Percentiles rank a stretch among this genome's conserved stretches.
Evolutionary conservation across 1,284 basidiomycete species (phyloP).

Genomic region (Trametes sp.): DNA sequence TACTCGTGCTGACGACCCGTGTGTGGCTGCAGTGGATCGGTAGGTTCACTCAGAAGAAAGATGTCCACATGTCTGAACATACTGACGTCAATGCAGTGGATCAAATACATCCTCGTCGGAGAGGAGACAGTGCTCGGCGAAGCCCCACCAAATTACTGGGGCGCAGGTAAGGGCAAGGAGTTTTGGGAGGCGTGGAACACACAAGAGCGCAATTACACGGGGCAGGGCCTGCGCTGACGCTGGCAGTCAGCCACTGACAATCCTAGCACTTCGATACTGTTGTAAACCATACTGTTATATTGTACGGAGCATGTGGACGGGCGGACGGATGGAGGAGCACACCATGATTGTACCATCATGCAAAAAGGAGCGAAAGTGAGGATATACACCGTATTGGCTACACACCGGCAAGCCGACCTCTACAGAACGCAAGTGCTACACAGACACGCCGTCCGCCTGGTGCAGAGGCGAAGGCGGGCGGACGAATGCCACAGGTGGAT

Average conservation of each 20-base stretch:
- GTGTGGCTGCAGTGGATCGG: slow-evolving; percentile 24
- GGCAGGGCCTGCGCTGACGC: slow-evolving; percentile 23
- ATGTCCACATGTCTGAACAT: not conserved
- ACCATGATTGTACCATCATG: slow-evolving; percentile 20
- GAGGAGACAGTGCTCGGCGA: slow-evolving; percentile 59
- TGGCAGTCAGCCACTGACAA: not conserved
- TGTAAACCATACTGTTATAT: slow-evolving; percentile 29
- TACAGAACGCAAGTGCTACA: slow-evolving; percentile 28
- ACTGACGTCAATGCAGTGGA: slow-evolving; percentile 48
- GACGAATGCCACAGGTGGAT: slow-evolving; percentile 23
- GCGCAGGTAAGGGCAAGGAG: slow-evolving; percentile 52
- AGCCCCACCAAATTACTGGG: slow-evolving; percentile 65
- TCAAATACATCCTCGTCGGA: slow-evolving; percentile 69
- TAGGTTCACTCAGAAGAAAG: not conserved
- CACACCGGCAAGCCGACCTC: slow-evolving; percentile 22
- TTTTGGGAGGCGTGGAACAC: slow-evolving; percentile 63
- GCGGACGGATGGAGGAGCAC: slow-evolving; percentile 26
- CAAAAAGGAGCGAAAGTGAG: slow-evolving; percentile 14
- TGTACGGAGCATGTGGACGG: slow-evolving; percentile 19
- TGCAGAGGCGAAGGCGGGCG: slow-evolving; percentile 9
- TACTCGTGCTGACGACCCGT: too few species aligned
- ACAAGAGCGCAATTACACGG: slow-evolving; percentile 50
- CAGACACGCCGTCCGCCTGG: slow-evolving; percentile 13
- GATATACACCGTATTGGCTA: slow-evolving; percentile 30
- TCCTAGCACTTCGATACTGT: slow-evolving; percentile 14